A percentile compares a stretch with the other conserved stretches of the same genome.
Evolutionary conservation across 176 grass and related monocot genomes (phyloP).

Genomic region (Puya raimondii): DNA sequence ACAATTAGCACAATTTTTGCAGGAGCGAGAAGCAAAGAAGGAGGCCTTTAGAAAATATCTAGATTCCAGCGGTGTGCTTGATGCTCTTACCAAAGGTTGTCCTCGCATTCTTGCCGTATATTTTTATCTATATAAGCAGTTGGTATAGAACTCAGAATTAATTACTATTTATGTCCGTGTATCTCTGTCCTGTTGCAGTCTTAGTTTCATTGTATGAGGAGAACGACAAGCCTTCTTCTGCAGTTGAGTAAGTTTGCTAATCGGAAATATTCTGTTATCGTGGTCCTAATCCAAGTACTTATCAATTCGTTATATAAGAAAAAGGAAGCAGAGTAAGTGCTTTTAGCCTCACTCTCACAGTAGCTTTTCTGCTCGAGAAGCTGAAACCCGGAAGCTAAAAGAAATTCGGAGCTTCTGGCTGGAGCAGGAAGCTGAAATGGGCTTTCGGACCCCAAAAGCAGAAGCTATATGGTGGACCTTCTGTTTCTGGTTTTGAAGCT

Average conservation of each 20-base stretch:
- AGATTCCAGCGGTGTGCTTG: slow-evolving; percentile 83
- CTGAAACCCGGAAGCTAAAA: not conserved
- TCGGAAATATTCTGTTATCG: not conserved
- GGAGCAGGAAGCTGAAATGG: too few relatives aligned
- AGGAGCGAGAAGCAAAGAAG: slow-evolving; percentile 91
- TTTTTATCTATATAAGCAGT: not conserved
- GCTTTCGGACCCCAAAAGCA: too few relatives aligned
- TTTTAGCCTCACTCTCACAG: not conserved
- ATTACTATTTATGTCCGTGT: slow-evolving; percentile 1
- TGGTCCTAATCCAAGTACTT: not conserved
- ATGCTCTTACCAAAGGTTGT: slow-evolving; percentile 90
- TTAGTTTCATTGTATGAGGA: slow-evolving; percentile 90
- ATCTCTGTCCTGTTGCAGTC: slow-evolving; percentile 29
- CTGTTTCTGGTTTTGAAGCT: not conserved
- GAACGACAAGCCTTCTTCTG: slow-evolving; percentile 70
- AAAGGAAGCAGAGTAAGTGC: not conserved
- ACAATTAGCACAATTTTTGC: slow-evolving; percentile 1
- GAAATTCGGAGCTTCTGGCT: not conserved
- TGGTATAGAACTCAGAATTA: not conserved
- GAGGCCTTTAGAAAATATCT: slow-evolving; percentile 94
- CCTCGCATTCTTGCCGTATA: not conserved
- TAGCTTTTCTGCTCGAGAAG: not conserved
- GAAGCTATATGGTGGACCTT: not conserved
- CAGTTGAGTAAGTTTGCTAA: slow-evolving; percentile 62
- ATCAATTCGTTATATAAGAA: not conserved